Percentiles rank a stretch among this genome's conserved stretches.
Conservation (phyloP, 2,329 filamentous ascomycete genomes). For the Pyrenophora tritici-repentis region DNA sequence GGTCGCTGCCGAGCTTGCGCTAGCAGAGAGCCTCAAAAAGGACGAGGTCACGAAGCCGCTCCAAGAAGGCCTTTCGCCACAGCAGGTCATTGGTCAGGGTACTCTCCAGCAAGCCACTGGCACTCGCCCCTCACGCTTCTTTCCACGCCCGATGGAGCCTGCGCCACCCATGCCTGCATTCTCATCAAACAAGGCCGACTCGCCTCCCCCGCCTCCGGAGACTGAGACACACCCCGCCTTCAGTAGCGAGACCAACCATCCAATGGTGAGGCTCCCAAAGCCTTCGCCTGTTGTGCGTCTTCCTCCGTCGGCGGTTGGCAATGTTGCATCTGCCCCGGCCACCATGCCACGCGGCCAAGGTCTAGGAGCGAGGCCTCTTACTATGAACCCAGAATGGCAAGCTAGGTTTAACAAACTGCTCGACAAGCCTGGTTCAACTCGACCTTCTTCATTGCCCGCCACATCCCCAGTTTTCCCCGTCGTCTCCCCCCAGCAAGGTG, state of each 20-base stretch:
- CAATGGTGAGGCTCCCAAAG: constrained; percentile 71
- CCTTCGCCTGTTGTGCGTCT: constrained; percentile 79
- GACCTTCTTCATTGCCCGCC: constrained; percentile 34
- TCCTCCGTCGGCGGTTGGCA: constrained; percentile 61
- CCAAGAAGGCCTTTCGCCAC: constrained; percentile 31
- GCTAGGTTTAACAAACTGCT: constrained; percentile 80
- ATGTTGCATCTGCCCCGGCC: constrained; percentile 46
- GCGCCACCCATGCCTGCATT: constrained; percentile 24
- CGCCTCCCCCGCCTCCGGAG: constrained; percentile 65
- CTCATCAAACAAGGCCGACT: constrained; percentile 34
- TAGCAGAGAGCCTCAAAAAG: constrained; percentile 26
- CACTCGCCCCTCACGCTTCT: constrained; percentile 46
- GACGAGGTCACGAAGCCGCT: constrained; percentile 32
- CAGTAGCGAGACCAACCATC: constrained; percentile 66
- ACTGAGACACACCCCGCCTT: constrained; percentile 75
- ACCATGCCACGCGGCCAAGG: constrained; percentile 44
- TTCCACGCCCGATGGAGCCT: constrained; percentile 38
- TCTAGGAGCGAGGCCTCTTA: constrained; percentile 46
- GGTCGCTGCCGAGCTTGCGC: constrained; percentile 22
- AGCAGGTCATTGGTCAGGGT: constrained; percentile 27
- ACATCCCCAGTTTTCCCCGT: constrained; percentile 38
- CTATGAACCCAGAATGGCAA: constrained; percentile 68
- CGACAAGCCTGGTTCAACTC: constrained; percentile 59
- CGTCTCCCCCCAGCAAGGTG: constrained; percentile 47
- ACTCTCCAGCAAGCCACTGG: constrained; percentile 33